Percentiles rank a stretch among this genome's conserved stretches.
phyloP scores from a whole-genome alignment of 495 filamentous ascomycete genomes.

The Daldinia loculata region DNA sequence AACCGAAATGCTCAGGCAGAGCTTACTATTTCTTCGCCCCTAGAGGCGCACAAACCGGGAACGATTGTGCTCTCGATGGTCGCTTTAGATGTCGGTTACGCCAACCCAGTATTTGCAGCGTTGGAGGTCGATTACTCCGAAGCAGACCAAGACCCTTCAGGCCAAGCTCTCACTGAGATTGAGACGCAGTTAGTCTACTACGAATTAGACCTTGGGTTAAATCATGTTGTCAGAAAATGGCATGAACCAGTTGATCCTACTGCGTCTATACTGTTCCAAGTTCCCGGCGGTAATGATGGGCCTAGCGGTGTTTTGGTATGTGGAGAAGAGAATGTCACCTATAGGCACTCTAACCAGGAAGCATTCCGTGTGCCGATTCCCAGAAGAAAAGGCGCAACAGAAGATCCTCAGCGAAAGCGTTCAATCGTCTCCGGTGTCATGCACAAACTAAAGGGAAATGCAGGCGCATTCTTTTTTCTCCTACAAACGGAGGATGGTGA shows the following conservation, averaged over 20 bases:
- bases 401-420: constrained; percentile 91
- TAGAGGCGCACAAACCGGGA: constrained; percentile 98
- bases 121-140: constrained; percentile 94
- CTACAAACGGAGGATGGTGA: constrained; percentile 96
- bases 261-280: constrained; percentile 90
- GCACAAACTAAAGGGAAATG: constrained; percentile 90
- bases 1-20: constrained; percentile 95
- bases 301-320: constrained; percentile 96
- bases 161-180: constrained; percentile 78
- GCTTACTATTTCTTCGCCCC: constrained; percentile 92
- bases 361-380: constrained; percentile 91
- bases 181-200: constrained; percentile 97
- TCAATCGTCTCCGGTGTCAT: constrained; percentile 88
- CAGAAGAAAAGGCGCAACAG: constrained; percentile 81
- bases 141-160: constrained; percentile 88
- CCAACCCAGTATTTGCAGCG: constrained; percentile 94
- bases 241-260: constrained; percentile 91
- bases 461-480: constrained; percentile 91
- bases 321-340: constrained; percentile 92
- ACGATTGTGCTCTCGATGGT: constrained; percentile 87
- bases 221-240: constrained; percentile 97
- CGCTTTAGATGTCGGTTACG: constrained; percentile 92
- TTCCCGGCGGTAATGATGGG: constrained; percentile 91
- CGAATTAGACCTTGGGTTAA: constrained; percentile 93
- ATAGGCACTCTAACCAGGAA: constrained; percentile 90